Conservation (phyloP, 1,284 basidiomycete genomes). For the Trichosporon inkin region DNA sequence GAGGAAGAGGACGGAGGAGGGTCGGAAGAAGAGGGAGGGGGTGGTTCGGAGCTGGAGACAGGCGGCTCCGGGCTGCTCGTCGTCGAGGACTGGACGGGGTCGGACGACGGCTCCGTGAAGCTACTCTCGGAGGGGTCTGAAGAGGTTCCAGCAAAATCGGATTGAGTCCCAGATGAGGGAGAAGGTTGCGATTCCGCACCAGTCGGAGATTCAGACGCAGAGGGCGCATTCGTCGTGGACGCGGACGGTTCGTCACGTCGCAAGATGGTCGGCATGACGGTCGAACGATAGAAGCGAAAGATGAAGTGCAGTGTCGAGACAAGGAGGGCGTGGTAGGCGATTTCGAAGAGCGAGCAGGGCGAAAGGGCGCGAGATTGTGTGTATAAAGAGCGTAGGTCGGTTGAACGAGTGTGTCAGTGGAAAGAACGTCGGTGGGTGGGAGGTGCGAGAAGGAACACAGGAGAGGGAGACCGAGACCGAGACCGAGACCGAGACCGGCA, state of each 20-base stretch:
- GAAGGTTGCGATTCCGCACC: neutral
- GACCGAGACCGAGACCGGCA: neutral
- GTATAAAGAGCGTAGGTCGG: neutral
- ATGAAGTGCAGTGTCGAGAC: neutral
- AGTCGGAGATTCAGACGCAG: neutral
- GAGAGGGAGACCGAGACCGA: neutral
- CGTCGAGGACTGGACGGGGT: neutral
- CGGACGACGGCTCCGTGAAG: conserved; percentile 1
- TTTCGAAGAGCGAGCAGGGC: neutral
- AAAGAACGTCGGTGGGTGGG: neutral
- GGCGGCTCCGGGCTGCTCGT: neutral
- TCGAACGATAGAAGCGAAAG: neutral
- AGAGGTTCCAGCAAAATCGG: neutral
- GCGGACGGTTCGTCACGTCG: neutral
- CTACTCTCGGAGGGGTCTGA: neutral
- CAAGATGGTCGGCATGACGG: neutral
- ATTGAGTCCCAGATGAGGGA: neutral
- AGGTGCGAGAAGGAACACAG: neutral
- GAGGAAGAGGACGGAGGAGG: neutral
- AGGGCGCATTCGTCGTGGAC: neutral
- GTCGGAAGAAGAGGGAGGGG: neutral
- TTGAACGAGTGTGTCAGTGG: conserved; percentile 5
- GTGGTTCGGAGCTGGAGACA: neutral
- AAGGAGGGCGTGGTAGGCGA: neutral
- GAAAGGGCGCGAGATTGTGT: neutral